Base-by-base conservation (phyloP, 2,329 filamentous ascomycete species). In the Pseudomassariella vexata region DNA sequence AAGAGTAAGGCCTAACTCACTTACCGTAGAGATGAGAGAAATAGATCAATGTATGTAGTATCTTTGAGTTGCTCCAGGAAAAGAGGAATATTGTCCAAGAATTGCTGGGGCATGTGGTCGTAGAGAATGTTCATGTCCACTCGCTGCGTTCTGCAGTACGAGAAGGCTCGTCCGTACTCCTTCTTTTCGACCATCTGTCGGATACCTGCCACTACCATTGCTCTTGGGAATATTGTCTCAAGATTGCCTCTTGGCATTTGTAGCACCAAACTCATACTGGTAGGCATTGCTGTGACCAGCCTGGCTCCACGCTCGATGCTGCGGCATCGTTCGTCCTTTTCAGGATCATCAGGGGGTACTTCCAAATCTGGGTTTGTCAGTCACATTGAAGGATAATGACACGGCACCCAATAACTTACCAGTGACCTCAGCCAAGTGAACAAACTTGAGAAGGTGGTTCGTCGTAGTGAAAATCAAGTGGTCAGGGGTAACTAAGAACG, bases 91-190 rank as follows among this genome's bases (percentile, higher is more conserved):
- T 80, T 85, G 4, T 71, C 64, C 54, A 95, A 70, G 53, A 98
- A 95, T 45, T 94, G 85, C 22, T 79, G 70, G 0, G 90, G 87
- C n/a, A 79, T 79, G 59, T 96, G 86, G 51, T 98, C 92, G 50
- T 94, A 90, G 3, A 98, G 66, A 39, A 98, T 90, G 51, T 98
- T 98, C 83, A 96, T 89, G 51, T 98, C 92, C 1, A 98, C 92
- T 45, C 94, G 78, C 55, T 98, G 94, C 15, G 81, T 90, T 30
- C 92, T 79, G 54, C 92, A 96, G 40, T 87, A 82, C 15, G 84
- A 66, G 53, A 95, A 98, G 0, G 92, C 92, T 31, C 76, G 77
- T 29, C 73, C 76, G 51, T 95, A 98, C 47, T 92, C 78, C 54
- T 84, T 85, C 19, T 74, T 67, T 33, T 88, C 82, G 31, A 98